phyloP scores from a whole-genome alignment of 257 asterid species.

The Salvia hispanica region DNA sequence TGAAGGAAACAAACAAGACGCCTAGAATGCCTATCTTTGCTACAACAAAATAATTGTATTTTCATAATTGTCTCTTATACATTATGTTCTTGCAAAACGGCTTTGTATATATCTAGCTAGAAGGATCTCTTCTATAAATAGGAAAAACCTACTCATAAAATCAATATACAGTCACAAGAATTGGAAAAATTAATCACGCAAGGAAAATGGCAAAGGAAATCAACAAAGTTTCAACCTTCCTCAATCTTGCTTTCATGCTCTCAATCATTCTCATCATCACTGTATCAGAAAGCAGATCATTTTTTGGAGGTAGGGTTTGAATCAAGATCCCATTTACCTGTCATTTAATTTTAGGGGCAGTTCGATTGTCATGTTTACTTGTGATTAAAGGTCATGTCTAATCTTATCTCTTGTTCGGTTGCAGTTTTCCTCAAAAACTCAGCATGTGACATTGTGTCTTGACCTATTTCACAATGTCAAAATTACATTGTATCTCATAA shows the following conservation, averaged over 20 bases:
- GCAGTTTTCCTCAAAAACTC: no score
- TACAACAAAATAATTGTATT: no score
- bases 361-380: no score
- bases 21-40: background rate
- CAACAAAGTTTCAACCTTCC: constrained; percentile 29
- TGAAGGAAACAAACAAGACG: background rate
- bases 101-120: background rate
- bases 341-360: no score
- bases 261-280: constrained; percentile 34
- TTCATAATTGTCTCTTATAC: no score
- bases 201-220: constrained; percentile 36
- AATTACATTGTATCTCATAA: no score
- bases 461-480: no score
- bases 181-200: background rate
- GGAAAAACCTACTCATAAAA: no score
- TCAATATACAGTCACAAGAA: background rate
- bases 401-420: no score
- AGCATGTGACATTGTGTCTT: no score
- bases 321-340: background rate
- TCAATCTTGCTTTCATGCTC: constrained; percentile 25
- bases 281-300: constrained; percentile 29
- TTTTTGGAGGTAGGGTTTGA: constrained; percentile 24
- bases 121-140: constrained; percentile 5
- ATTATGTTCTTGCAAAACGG: constrained; percentile 20
- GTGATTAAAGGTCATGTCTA: no score